Conservation (phyloP, 371 early-diverging fungal genomes). For the Dinochytrium kinnereticum region DNA sequence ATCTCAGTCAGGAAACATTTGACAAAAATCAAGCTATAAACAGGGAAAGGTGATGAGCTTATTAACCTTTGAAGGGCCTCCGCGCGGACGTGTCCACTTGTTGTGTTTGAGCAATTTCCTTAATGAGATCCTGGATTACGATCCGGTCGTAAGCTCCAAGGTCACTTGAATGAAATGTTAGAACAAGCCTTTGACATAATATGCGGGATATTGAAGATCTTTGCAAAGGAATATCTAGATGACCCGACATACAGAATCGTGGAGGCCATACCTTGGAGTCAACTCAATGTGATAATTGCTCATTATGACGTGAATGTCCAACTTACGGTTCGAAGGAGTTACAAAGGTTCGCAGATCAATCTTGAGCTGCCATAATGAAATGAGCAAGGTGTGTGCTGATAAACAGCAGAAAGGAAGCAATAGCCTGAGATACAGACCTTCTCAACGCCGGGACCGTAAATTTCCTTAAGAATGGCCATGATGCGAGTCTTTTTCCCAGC, state of each 20-base stretch:
- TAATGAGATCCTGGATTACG: constrained; percentile 96
- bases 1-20: constrained; percentile 5
- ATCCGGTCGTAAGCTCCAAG: constrained; percentile 95
- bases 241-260: not conserved
- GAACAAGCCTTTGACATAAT: not conserved
- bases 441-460: constrained; percentile 93
- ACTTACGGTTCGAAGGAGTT: constrained; percentile 82
- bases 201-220: no score
- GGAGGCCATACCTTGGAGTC: constrained; percentile 77
- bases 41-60: not conserved
- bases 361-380: constrained; percentile 67
- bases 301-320: constrained; percentile 82
- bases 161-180: constrained; percentile 64
- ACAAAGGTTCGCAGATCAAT: constrained; percentile 83
- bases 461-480: constrained; percentile 78
- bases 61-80: constrained; percentile 85
- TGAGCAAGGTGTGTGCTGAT: not conserved
- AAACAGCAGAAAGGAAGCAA: not conserved
- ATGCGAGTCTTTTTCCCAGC: constrained; percentile 98
- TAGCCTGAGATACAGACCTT: constrained; percentile 65
- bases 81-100: constrained; percentile 85
- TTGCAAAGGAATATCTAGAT: no score
- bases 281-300: constrained; percentile 94
- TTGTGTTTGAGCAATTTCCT: constrained; percentile 98
- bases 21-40: not conserved